Conservation (phyloP, 148 eudicot species). For the Vaccinium corymbosum region DNA sequence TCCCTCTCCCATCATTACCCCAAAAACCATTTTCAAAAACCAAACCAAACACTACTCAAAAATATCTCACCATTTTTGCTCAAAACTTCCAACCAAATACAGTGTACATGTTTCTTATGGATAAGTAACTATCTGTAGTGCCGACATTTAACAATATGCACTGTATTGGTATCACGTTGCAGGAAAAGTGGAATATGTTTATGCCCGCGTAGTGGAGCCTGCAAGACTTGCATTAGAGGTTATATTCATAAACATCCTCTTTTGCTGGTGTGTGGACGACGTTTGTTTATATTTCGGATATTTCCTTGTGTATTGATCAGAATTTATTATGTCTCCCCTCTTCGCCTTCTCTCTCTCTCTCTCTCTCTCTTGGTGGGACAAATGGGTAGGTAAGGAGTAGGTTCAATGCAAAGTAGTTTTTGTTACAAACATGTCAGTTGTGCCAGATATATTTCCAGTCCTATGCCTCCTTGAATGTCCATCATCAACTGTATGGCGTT, state of each 20-base stretch:
- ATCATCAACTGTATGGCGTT: not conserved
- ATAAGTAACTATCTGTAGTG: not conserved
- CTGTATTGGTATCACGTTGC: constrained; percentile 23
- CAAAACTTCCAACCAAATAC: no score
- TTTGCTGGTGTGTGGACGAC: not conserved
- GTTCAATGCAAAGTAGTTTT: not conserved
- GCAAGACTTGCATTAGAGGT: constrained; percentile 86
- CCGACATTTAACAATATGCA: not conserved
- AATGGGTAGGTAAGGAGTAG: not conserved
- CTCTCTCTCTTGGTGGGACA: not conserved
- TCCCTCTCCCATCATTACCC: no score
- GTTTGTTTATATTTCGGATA: not conserved
- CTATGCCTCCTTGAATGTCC: not conserved
- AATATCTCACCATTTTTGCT: no score
- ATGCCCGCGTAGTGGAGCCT: constrained; percentile 78
- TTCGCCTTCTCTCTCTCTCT: not conserved
- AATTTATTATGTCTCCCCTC: not conserved
- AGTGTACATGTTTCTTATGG: not conserved
- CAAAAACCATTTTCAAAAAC: no score
- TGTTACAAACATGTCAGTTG: not conserved
- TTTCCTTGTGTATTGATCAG: not conserved
- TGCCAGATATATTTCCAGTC: not conserved
- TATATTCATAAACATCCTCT: constrained; percentile 17
- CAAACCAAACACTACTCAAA: no score
- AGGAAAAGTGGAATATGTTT: constrained; percentile 90